Conservation (phyloP, 1,284 basidiomycete genomes). For the Cerioporus squamosus region DNA sequence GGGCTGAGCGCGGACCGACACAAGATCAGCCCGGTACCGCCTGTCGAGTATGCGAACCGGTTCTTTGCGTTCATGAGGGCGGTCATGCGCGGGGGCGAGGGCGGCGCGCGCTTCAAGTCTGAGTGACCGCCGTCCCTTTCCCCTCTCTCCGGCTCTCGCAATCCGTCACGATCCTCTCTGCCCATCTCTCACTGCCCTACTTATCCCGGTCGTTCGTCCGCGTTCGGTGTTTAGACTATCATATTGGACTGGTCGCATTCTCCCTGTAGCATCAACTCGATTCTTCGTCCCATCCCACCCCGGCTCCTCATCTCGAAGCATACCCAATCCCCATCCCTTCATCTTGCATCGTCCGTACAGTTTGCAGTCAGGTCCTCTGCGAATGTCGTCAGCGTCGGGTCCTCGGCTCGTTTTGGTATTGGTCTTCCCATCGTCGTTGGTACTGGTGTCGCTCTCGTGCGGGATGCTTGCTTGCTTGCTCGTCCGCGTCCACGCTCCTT, state of each 20-base stretch:
- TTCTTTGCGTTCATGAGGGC: slow-evolving; percentile 90
- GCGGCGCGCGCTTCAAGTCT: slow-evolving; percentile 63
- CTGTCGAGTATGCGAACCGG: slow-evolving; percentile 82
- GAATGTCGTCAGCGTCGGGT: no score
- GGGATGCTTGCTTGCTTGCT: not conserved
- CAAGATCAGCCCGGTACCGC: slow-evolving; percentile 92
- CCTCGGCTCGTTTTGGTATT: not conserved
- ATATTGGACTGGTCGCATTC: slow-evolving; percentile 4
- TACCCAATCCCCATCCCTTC: slow-evolving; percentile 5
- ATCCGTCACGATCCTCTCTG: not conserved
- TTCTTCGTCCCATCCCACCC: not conserved
- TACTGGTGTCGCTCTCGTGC: not conserved
- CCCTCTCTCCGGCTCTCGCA: not conserved
- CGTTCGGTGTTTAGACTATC: slow-evolving; percentile 14
- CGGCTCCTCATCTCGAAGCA: slow-evolving; percentile 2
- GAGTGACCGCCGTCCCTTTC: slow-evolving; percentile 33
- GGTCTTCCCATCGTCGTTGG: not conserved
- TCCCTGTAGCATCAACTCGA: slow-evolving; percentile 7
- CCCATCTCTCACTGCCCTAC: not conserved
- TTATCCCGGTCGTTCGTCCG: not conserved
- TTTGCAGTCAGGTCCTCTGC: no score
- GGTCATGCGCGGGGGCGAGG: slow-evolving; percentile 84
- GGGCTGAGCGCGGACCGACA: slow-evolving; percentile 88
- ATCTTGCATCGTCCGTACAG: not conserved
- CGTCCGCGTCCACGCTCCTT: slow-evolving; percentile 9